Evolutionary conservation across 2,329 filamentous ascomycete species (phyloP).

Genomic region (Teratosphaeriaceae sp.): DNA sequence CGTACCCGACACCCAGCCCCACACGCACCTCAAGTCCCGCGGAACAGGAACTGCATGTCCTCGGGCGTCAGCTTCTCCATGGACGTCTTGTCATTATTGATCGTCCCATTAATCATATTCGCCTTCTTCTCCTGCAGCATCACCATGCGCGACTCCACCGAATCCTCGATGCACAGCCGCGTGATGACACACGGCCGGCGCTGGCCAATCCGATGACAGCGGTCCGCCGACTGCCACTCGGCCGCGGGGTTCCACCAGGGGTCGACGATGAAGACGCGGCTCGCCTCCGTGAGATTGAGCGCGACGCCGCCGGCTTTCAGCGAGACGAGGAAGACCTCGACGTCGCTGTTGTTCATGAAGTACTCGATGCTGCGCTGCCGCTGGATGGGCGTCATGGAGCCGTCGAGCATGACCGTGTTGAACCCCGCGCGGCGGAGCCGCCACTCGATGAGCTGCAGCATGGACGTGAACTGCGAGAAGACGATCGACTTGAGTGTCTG

Average conservation of each 20-base stretch:
- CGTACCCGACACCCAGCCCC: no score
- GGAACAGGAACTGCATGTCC: conserved; percentile 95
- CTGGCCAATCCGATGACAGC: conserved; percentile 85
- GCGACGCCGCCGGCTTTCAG: conserved; percentile 95
- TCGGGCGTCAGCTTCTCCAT: conserved; percentile 86
- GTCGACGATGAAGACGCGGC: conserved; percentile 90
- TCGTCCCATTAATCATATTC: conserved; percentile 93
- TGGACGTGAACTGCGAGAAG: conserved; percentile 96
- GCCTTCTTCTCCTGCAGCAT: conserved; percentile 97
- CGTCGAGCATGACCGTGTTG: conserved; percentile 84
- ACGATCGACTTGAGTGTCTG: conserved; percentile 91
- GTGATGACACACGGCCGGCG: conserved; percentile 90
- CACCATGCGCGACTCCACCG: conserved; percentile 92
- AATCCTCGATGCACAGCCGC: conserved; percentile 91
- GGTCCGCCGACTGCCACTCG: conserved; percentile 95
- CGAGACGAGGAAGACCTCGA: conserved; percentile 93
- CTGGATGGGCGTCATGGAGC: conserved; percentile 88
- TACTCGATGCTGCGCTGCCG: conserved; percentile 90
- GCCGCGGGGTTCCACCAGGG: conserved; percentile 69
- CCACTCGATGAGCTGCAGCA: conserved; percentile 93
- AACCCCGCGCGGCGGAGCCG: conserved; percentile 72
- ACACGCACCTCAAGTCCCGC: conserved; percentile 49
- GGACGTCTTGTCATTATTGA: conserved; percentile 85
- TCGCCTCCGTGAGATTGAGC: conserved; percentile 90
- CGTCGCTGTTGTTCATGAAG: conserved; percentile 79